phyloP scores from a whole-genome alignment of 2,329 filamentous ascomycete genomes.

The Diaporthe sp. region DNA sequence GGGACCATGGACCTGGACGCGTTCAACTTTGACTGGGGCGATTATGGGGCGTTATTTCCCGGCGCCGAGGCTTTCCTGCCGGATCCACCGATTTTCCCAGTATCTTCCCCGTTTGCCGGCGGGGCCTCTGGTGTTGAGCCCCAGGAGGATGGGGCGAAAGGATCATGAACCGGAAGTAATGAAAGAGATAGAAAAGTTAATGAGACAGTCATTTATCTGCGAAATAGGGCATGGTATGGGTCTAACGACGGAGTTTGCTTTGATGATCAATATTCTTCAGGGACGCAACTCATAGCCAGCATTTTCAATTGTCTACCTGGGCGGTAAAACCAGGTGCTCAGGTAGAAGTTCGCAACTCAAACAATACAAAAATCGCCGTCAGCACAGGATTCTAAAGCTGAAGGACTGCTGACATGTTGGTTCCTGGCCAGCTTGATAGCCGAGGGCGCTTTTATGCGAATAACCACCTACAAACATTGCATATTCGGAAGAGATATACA shows the following conservation, averaged over 20 bases:
- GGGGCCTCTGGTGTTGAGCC: background rate
- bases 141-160: background rate
- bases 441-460: background rate
- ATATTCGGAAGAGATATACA: background rate
- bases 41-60: constrained; percentile 1
- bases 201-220: too few species aligned
- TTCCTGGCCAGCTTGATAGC: background rate
- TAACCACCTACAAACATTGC: background rate
- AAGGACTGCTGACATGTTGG: background rate
- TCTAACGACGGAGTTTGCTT: background rate
- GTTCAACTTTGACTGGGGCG: constrained; percentile 23
- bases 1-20: constrained; percentile 27
- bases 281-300: background rate
- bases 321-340: background rate
- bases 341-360: background rate
- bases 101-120: background rate
- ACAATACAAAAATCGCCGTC: too few species aligned
- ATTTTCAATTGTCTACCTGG: background rate
- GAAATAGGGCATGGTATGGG: background rate
- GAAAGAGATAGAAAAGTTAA: background rate
- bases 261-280: background rate
- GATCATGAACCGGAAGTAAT: background rate
- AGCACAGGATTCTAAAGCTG: too few species aligned
- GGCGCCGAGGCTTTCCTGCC: constrained; percentile 13
- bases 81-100: background rate